A percentile compares a stretch with the other conserved stretches of the same genome.
These are phyloP conservation scores for Lactifluus volemus DNA, from an alignment of 768 basidiomycete genomes.

Conservation along the genomic window DNA sequence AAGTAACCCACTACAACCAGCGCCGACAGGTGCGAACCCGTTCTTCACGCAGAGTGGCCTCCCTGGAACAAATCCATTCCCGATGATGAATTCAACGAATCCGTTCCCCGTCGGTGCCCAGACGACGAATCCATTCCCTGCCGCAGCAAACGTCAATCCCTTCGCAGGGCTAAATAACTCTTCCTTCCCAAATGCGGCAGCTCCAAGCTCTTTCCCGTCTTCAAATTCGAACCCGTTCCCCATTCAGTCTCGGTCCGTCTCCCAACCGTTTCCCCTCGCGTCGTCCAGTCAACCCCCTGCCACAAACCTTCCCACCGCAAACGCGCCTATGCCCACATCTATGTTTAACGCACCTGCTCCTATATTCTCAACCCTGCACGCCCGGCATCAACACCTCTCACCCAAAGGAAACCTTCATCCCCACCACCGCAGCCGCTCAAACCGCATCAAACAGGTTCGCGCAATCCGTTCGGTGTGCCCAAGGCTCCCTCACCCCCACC, in stretches of 20 bases:
- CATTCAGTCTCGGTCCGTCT: not conserved
- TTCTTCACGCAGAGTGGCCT: slow-evolving; percentile 9
- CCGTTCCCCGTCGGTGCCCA: slow-evolving; percentile 3
- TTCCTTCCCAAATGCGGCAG: not conserved
- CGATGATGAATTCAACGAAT: not conserved
- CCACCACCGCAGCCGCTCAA: slow-evolving; percentile 56
- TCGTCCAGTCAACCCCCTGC: not conserved
- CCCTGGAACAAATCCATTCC: not conserved
- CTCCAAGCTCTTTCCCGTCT: not conserved
- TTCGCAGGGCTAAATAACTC: not conserved
- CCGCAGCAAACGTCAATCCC: slow-evolving; percentile 6
- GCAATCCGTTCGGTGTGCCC: slow-evolving; percentile 88
- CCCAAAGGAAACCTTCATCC: slow-evolving; percentile 31
- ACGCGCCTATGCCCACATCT: slow-evolving; percentile 18
- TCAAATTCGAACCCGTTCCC: slow-evolving; percentile 5
- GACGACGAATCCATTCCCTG: slow-evolving; percentile 10
- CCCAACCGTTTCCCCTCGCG: slow-evolving; percentile 10
- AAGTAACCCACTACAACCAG: not conserved
- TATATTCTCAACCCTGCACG: slow-evolving; percentile 35
- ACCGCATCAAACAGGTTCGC: slow-evolving; percentile 87
- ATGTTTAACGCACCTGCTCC: slow-evolving; percentile 18
- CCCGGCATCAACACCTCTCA: slow-evolving; percentile 68
- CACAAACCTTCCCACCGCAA: not conserved
- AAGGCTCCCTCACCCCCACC: slow-evolving; percentile 46
- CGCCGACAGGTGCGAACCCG: slow-evolving; percentile 13